Base-by-base conservation (phyloP, 2,329 filamentous ascomycete species). In the Beauveria caledonica region DNA sequence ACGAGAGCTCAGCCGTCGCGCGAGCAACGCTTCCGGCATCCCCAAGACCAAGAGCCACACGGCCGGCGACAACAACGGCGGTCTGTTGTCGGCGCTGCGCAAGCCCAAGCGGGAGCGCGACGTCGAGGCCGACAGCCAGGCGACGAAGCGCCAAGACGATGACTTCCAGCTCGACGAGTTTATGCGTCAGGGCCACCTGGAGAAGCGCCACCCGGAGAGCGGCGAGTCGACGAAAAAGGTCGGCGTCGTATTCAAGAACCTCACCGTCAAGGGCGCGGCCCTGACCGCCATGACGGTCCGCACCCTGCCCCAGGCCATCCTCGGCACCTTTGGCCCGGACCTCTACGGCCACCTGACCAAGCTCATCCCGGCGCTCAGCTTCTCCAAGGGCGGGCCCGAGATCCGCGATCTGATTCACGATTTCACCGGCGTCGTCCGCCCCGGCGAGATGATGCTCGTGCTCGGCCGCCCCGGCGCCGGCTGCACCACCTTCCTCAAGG, bases 261-360 rank as follows among this genome's bases (percentile, higher is more conserved):
- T 93, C 54, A 90, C 85, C 0, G 89, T 93, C 29, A 86, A 88
- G 70, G 89, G 89, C 19, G 75, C 86, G 8, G 85, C 85, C 46
- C 84, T 83, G 13, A 86, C 84, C 0, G 78, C 87, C 0, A 83
- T 83, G 0, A 88, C 89, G 64, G 88, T 89, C 27, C 84, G 84
- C 63, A 91, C 88, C 0, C 74, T 93, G 0, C 89, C 89, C 0
- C 82, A 89, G 64, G 89, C 89, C 3, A 78, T 93, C 42, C 63
- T 91, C 5, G 88, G 88, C 23, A 92, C 89, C 0, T 93, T 94
- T 69, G 90, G 90, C 0, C 89, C 89, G 0, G 90, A 93, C 71
- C 74, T 93, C 1, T 93, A 90, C 70, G 80, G 77, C 23, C 74
- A 50, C 57, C 19, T 62, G 25, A 60, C 56, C 36, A 53, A 52